Conservation (phyloP, 257 asterid species). For the Plantago elongata region DNA sequence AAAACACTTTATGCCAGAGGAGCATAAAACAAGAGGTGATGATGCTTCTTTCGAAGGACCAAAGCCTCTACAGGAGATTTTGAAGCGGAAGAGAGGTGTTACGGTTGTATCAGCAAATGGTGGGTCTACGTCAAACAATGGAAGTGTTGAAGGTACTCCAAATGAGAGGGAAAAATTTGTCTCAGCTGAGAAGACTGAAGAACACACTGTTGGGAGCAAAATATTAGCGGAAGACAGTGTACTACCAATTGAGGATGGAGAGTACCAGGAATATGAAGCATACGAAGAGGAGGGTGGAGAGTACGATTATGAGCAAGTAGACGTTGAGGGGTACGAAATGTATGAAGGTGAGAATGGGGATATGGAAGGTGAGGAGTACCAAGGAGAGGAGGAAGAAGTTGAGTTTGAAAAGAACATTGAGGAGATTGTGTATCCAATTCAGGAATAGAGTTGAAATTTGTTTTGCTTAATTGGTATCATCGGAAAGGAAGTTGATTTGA, state of each 20-base stretch:
- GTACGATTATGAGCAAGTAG: conserved; percentile 53
- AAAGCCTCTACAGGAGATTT: conserved; percentile 79
- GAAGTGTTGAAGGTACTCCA: conserved; percentile 23
- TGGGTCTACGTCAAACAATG: conserved; percentile 15
- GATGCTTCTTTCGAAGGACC: conserved; percentile 81
- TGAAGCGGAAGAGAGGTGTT: conserved; percentile 72
- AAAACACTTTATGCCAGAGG: conserved; percentile 38
- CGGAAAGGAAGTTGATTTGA: conserved; percentile 38
- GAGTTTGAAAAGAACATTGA: conserved; percentile 94
- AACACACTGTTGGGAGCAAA: conserved; percentile 26
- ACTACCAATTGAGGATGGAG: conserved; percentile 35
- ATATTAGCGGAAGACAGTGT: conserved; percentile 48
- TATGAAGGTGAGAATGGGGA: conserved; percentile 61
- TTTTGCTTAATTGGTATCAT: conserved; percentile 39
- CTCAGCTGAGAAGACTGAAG: conserved; percentile 9
- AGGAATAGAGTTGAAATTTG: conserved; percentile 12
- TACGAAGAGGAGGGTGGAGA: conserved; percentile 51
- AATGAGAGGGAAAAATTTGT: conserved; percentile 25
- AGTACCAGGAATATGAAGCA: conserved; percentile 39
- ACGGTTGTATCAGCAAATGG: conserved; percentile 15
- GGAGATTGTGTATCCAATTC: conserved; percentile 63
- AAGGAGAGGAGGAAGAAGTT: conserved; percentile 47
- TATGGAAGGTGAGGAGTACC: conserved; percentile 43
- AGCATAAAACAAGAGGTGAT: conserved; percentile 35
- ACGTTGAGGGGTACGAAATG: conserved; percentile 49